Conservation (phyloP, 306 rosid species). For the Cucurbita ficifolia region DNA sequence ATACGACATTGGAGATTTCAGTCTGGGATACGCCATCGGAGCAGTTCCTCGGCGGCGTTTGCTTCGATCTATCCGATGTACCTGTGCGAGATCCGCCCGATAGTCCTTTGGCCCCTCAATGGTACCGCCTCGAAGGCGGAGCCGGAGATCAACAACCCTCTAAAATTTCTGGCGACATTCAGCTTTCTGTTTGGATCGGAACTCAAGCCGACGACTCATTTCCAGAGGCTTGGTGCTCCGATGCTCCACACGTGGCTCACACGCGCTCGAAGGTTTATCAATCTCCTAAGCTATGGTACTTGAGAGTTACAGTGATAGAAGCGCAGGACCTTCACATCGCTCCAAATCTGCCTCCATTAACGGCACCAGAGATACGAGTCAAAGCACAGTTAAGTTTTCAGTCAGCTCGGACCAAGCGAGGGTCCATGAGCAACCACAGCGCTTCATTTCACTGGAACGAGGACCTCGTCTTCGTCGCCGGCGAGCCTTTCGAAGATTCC, state of each 20-base stretch:
- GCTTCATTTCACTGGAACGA: conserved; percentile 74
- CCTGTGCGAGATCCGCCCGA: conserved; percentile 39
- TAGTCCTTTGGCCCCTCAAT: conserved; percentile 40
- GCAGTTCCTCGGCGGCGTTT: conserved; percentile 64
- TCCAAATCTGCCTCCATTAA: conserved; percentile 69
- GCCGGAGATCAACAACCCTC: conserved; percentile 20
- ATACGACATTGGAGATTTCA: conserved; percentile 49
- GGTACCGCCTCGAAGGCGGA: conserved; percentile 33
- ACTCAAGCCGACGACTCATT: conserved; percentile 46
- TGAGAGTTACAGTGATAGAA: conserved; percentile 34
- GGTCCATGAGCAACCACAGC: conserved; percentile 64
- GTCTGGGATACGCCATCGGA: conserved; percentile 55
- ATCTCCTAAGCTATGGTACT: conserved; percentile 47
- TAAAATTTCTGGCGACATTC: conserved; percentile 32
- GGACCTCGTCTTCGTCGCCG: conserved; percentile 73
- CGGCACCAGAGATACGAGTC: conserved; percentile 70
- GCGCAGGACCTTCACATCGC: conserved; percentile 45
- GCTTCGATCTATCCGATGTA: conserved; percentile 34
- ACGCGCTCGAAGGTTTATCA: conserved; percentile 50
- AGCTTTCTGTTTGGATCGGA: conserved; percentile 48
- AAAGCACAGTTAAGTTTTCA: conserved; percentile 63
- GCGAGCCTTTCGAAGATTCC: conserved; percentile 85
- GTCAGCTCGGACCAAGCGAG: conserved; percentile 56
- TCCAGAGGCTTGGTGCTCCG: conserved; percentile 43
- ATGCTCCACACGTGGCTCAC: conserved; percentile 33